A percentile compares a stretch with the other conserved stretches of the same genome.
phyloP scores from a whole-genome alignment of 306 rosid species.

The apple (Malus domestica) region ASM211411v1 NC_041799.1:37635501-37636000 shows the following conservation, averaged over 20 bases:
- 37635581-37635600: background rate
- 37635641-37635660: too few relatives aligned
- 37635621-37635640: too few relatives aligned
- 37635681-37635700: background rate
- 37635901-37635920: too few relatives aligned
- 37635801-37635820: background rate
- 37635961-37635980: too few relatives aligned
- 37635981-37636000: too few relatives aligned
- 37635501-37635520: constrained; percentile 78
- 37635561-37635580: constrained; percentile 61
- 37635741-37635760: background rate
- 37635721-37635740: background rate
- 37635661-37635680: background rate
- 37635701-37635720: background rate
- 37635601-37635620: background rate
- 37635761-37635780: background rate
- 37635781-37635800: background rate
- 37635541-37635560: constrained; percentile 57
- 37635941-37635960: too few relatives aligned
- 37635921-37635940: too few relatives aligned
- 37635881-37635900: too few relatives aligned
- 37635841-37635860: background rate
- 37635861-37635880: background rate
- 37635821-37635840: background rate
- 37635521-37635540: constrained; percentile 89